Conservation (phyloP, 331 rosid genomes). For the Quercus tomentella region DNA sequence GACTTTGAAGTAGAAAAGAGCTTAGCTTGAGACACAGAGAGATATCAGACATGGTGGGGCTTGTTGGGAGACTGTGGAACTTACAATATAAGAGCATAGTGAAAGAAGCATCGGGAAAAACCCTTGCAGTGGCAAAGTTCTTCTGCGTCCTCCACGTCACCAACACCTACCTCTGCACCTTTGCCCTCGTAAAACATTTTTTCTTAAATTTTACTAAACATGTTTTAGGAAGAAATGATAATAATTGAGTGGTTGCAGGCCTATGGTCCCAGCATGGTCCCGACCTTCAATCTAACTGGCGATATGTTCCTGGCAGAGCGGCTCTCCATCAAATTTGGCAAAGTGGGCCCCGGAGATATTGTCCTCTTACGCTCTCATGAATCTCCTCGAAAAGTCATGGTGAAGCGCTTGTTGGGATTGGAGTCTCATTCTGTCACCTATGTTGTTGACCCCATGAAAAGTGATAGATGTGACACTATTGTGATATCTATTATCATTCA, state of each 20-base stretch:
- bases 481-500: constrained; percentile 40
- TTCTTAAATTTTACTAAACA: too few relatives aligned
- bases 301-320: constrained; percentile 37
- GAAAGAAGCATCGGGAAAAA: constrained; percentile 33
- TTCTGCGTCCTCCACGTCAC: constrained; percentile 45
- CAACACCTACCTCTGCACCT: constrained; percentile 26
- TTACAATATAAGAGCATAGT: constrained; percentile 1
- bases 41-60: background rate
- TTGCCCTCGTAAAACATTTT: constrained; percentile 17
- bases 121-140: constrained; percentile 15
- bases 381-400: constrained; percentile 28
- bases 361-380: constrained; percentile 46
- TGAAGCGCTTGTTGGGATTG: constrained; percentile 66
- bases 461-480: constrained; percentile 34
- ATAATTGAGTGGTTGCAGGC: constrained; percentile 36
- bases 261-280: constrained; percentile 87
- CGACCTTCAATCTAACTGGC: constrained; percentile 33
- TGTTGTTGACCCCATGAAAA: constrained; percentile 38
- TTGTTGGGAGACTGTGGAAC: constrained; percentile 5
- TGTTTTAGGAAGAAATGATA: background rate
- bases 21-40: background rate
- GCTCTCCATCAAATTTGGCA: constrained; percentile 47
- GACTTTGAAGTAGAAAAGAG: background rate
- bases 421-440: constrained; percentile 64
- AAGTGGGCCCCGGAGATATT: constrained; percentile 48